Percentiles rank a stretch among this genome's conserved stretches.
Conservation (phyloP, 345 rosid species). For the Luvunga scandens region DNA sequence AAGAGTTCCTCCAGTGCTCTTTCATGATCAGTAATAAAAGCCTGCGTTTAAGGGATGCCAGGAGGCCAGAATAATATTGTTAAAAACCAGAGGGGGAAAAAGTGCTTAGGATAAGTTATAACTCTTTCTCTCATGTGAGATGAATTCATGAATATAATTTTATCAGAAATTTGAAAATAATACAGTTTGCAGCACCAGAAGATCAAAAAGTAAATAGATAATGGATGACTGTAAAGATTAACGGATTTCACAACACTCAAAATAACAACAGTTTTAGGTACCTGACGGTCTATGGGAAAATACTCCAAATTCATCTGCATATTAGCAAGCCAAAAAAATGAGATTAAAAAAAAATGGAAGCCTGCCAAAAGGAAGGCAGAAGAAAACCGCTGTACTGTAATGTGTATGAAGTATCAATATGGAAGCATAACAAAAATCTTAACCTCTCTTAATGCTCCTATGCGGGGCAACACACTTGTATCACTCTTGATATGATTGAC, state of each 20-base stretch:
- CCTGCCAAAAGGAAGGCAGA: background rate
- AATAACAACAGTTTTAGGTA: constrained; percentile 7
- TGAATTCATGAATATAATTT: background rate
- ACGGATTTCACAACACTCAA: background rate
- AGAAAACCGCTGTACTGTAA: background rate
- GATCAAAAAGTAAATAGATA: constrained; percentile 5
- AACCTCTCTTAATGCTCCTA: constrained; percentile 95
- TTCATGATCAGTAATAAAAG: constrained; percentile 86
- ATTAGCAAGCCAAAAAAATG: constrained; percentile 4
- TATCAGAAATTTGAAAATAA: background rate
- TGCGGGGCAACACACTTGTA: constrained; percentile 79
- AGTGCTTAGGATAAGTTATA: background rate
- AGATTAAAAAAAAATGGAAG: background rate
- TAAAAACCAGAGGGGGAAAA: background rate
- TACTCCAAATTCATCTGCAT: constrained; percentile 92
- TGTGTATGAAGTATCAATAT: background rate
- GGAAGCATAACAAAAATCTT: constrained; percentile 8
- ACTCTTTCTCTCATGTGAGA: background rate
- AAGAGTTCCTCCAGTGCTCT: constrained; percentile 66
- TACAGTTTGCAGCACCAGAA: background rate
- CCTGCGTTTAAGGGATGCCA: constrained; percentile 45
- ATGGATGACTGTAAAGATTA: background rate
- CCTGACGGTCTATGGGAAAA: constrained; percentile 91
- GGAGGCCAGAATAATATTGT: constrained; percentile 10
- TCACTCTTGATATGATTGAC: constrained; percentile 88